phyloP scores from a whole-genome alignment of 805 yeast genomes.

The Spathaspora arborariae region DNA sequence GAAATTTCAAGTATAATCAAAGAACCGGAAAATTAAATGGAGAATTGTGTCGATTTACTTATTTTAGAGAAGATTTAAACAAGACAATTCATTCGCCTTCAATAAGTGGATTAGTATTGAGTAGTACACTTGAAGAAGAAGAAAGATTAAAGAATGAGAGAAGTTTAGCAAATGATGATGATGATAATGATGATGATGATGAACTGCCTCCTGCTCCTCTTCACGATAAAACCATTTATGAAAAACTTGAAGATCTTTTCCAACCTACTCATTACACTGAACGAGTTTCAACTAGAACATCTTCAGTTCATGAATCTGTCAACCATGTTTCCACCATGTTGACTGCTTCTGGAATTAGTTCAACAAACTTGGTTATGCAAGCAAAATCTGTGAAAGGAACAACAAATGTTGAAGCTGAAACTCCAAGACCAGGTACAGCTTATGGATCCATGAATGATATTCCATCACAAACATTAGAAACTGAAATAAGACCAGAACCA shows the following conservation, averaged over 20 bases:
- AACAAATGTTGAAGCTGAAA: slow-evolving; percentile 1
- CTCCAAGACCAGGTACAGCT: slow-evolving; percentile 3
- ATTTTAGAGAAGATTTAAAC: slow-evolving; percentile 84
- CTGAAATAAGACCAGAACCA: slow-evolving; percentile 15
- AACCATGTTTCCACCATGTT: neutral
- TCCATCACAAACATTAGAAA: neutral
- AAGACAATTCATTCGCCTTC: slow-evolving; percentile 90
- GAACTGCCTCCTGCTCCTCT: neutral
- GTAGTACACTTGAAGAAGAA: neutral
- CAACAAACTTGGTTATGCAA: neutral
- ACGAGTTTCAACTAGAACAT: slow-evolving; percentile 5
- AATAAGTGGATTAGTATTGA: slow-evolving; percentile 64
- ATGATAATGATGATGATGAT: slow-evolving; percentile 5
- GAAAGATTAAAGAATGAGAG: slow-evolving; percentile 1
- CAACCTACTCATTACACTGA: slow-evolving; percentile 19
- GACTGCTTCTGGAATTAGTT: neutral
- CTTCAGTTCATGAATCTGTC: slow-evolving; percentile 6
- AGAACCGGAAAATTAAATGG: slow-evolving; percentile 12
- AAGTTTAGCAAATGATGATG: slow-evolving; percentile 4
- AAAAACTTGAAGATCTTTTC: slow-evolving; percentile 21
- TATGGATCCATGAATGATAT: slow-evolving; percentile 4
- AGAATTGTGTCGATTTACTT: slow-evolving; percentile 66
- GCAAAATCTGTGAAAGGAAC: neutral
- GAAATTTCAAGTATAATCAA: slow-evolving; percentile 4
- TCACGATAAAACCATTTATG: slow-evolving; percentile 6